Conservation (phyloP, 495 filamentous ascomycete species). For the Astrothelium subdiscretum region DNA sequence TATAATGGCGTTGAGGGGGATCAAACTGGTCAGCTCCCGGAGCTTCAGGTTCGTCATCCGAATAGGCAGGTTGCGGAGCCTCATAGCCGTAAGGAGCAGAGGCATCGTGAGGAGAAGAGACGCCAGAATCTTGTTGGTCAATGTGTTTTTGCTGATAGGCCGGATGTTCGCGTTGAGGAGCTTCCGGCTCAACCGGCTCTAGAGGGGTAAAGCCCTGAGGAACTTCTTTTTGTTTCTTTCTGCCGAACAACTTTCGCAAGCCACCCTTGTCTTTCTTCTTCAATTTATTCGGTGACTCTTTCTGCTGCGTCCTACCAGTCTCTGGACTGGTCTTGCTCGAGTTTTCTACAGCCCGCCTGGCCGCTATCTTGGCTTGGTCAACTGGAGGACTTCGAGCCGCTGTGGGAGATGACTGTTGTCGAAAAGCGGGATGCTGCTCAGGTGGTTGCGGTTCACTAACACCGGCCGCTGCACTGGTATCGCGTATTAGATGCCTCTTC, state of each 20-base stretch:
- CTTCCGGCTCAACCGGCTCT: not conserved
- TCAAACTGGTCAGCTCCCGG: conserved; percentile 32
- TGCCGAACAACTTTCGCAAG: conserved; percentile 53
- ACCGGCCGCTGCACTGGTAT: not conserved
- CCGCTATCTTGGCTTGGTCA: conserved; percentile 12
- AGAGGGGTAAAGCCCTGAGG: not conserved
- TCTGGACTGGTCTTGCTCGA: conserved; percentile 22
- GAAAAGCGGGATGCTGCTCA: conserved; percentile 24
- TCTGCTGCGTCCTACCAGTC: conserved; percentile 34
- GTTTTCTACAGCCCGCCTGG: conserved; percentile 26
- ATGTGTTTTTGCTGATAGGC: not conserved
- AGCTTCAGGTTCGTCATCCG: not conserved
- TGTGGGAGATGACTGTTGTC: conserved; percentile 11
- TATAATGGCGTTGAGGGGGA: conserved; percentile 26
- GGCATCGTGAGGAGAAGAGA: not conserved
- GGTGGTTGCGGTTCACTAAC: not conserved
- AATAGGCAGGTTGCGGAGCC: not conserved
- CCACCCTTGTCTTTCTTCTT: conserved; percentile 39
- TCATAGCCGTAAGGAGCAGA: not conserved
- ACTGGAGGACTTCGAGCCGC: conserved; percentile 4
- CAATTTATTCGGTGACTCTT: conserved; percentile 41
- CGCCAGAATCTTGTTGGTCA: not conserved
- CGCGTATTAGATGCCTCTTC: not conserved
- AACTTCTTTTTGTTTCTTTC: conserved; percentile 34
- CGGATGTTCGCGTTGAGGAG: not conserved